phyloP scores from a whole-genome alignment of 352 stramenopile genomes.

The Globisporangium irregulare region DNA sequence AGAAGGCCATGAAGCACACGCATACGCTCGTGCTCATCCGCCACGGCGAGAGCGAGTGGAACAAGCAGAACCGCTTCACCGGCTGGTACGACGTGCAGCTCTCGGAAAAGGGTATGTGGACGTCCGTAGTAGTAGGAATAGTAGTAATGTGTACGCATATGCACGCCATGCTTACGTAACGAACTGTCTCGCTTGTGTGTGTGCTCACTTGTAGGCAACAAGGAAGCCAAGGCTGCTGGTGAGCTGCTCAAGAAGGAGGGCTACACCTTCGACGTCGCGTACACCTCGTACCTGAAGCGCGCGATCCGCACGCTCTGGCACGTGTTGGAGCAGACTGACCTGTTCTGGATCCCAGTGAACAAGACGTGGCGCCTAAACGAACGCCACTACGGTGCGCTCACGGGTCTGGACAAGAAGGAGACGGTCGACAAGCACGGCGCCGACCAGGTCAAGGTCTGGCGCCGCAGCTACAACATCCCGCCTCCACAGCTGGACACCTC shows the following conservation, averaged over 20 bases:
- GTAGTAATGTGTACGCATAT: neutral
- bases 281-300: conserved; percentile 94
- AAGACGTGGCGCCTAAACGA: conserved; percentile 98
- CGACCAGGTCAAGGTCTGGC: conserved; percentile 95
- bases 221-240: conserved; percentile 89
- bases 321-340: conserved; percentile 91
- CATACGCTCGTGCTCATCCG: conserved; percentile 91
- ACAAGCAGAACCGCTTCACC: conserved; percentile 94
- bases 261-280: conserved; percentile 94
- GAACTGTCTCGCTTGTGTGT: conserved; percentile 1
- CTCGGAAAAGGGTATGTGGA: conserved; percentile 55
- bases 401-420: conserved; percentile 98
- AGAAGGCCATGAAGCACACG: conserved; percentile 72
- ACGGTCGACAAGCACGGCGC: conserved; percentile 98
- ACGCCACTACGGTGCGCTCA: conserved; percentile 97
- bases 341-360: conserved; percentile 95
- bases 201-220: conserved; percentile 45
- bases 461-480: conserved; percentile 97
- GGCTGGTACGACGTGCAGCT: conserved; percentile 94
- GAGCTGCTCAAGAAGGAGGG: conserved; percentile 89
- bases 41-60: conserved; percentile 94
- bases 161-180: neutral
- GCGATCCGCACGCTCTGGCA: conserved; percentile 94
- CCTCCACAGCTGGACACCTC: conserved; percentile 91
- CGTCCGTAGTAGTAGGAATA: too few relatives aligned